Base-by-base conservation (phyloP, 106 monocot genomes). In the Dendrobium catenatum region DNA sequence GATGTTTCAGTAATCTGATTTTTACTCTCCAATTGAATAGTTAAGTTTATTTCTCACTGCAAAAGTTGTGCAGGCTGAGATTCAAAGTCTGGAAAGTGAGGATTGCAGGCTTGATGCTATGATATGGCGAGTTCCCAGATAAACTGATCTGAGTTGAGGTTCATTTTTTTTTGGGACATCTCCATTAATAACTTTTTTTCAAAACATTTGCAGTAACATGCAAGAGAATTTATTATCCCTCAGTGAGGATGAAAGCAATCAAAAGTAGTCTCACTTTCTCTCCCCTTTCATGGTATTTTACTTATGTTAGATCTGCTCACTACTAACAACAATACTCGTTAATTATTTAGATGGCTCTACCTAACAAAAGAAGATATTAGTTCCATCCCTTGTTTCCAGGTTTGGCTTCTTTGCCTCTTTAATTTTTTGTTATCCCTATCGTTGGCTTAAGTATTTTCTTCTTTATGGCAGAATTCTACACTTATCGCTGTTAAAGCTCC, bases 401-500 rank as follows among this genome's bases (percentile, higher is more conserved):
- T 97, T 85, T 80, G 58, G 11, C 82, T 72, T 84, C 15, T 75
- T 78, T 49, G 20, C 13, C 9, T 31, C 31, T 55, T 0, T 68
- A 29, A 68, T 9, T 29, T 2, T 31, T 6, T 22, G 73, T 74
- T 40, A 16, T 42, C 13, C 43, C n/a, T 31, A 49, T 51, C 29
- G 1, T 73, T 81, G 22, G 19, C 41, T 87, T 8, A 67, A 72
- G 43, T 47, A 6, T 70, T 13, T 68, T 81, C 6, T 75, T 79
- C 44, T 70, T 37, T 6, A 13, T 37, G 24, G 56, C 80, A 97
- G 97, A 83, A 91, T 88, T 78, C 88, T 19, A 92, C 89, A 10
- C 85, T 97, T 42, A 85, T 97, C 59, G 94, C 94, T 59, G 84
- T 97, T 81, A 92, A 92, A 81, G 97, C 94, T 85, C 97, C 97